These are phyloP conservation scores for Acanthochlamys bracteata DNA, from an alignment of 106 monocot species.

Conservation along the genomic window DNA sequence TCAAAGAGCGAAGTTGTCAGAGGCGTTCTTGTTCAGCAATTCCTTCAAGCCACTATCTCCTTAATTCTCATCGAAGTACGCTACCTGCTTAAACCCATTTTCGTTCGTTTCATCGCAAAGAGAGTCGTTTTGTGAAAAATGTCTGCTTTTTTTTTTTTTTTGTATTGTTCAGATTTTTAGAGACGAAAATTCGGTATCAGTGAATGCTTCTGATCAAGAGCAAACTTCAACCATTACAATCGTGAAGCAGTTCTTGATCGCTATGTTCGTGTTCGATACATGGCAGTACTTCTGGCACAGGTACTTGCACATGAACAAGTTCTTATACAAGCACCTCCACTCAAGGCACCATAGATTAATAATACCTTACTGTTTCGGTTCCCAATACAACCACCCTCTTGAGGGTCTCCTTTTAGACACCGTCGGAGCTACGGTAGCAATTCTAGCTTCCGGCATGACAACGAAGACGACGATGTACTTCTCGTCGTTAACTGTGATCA, in stretches of 20 bases:
- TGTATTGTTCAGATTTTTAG: too few relatives aligned
- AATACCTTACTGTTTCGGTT: conserved; percentile 42
- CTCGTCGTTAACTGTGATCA: conserved; percentile 47
- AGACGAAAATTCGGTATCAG: too few relatives aligned
- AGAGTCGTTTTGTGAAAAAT: too few relatives aligned
- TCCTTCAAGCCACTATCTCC: conserved; percentile 48
- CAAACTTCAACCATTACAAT: too few relatives aligned
- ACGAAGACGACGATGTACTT: conserved; percentile 39
- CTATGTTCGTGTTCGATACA: conserved; percentile 32
- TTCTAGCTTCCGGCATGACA: conserved; percentile 46
- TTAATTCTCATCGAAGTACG: conserved; percentile 50
- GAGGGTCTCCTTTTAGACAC: conserved; percentile 48
- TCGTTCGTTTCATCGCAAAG: too few relatives aligned
- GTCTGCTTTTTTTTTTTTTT: too few relatives aligned
- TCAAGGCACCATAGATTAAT: conserved; percentile 44
- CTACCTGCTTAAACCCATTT: not conserved
- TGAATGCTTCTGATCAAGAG: too few relatives aligned
- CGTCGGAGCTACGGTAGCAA: conserved; percentile 29
- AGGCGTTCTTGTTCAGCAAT: conserved; percentile 74
- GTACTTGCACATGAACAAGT: conserved; percentile 45
- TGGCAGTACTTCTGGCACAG: conserved; percentile 59
- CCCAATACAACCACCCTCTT: conserved; percentile 50
- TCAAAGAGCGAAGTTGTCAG: conserved; percentile 47
- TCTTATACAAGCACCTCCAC: conserved; percentile 50
- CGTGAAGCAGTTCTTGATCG: too few relatives aligned